Evolutionary conservation across 2,329 filamentous ascomycete species (phyloP), one percentile per base, ranked within the genome.

Genomic region (Alternaria tenuissima): DNA sequence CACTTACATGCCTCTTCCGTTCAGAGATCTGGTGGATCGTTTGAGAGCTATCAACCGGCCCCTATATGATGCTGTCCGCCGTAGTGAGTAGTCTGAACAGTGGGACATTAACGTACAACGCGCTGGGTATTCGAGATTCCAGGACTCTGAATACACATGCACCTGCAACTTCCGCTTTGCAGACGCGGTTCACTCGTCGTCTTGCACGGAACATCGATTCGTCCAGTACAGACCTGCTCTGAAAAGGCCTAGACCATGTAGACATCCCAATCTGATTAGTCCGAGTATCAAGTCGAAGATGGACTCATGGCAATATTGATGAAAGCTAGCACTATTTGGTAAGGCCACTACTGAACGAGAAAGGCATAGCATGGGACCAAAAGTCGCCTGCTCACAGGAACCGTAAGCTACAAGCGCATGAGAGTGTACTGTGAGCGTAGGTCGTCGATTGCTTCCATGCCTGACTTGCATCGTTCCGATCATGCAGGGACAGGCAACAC

Each of bases 1-100:
- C 9, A 42, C 52, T 46, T 54, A 54, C 41, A 46, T 54, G 52
- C 52, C 52, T 38, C 22, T 44, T 38, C 30, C 52, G n/a, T 54
- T 54, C 8, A 18, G 39, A 12, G 41, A 36, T 54, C 41, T 54
- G 26, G 41, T 54, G 12, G 7, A n/a, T 36, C 24, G 28, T 4
- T 46, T 54, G 41, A 54, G 52, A 44, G 18, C 28, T 46, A 12
- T 36, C 16, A 54, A 44, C 32, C 28, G n/a, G 24, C 18, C 52
- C 18, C 9, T 54, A 26, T 54, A 44, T 46, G 30, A 54, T 36
- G 16, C 52, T 18, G 22, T 36, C 49, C 26, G 26, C 24, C 20
- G 51, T 44, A 26, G 51, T 26, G 18, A 38, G 18, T 54, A 52
- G 16, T 20, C 36, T 7, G 26, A 42, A 5, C 1, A 49, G 16